phyloP scores from a whole-genome alignment of 495 filamentous ascomycete species.

The Neurospora africana region DNA sequence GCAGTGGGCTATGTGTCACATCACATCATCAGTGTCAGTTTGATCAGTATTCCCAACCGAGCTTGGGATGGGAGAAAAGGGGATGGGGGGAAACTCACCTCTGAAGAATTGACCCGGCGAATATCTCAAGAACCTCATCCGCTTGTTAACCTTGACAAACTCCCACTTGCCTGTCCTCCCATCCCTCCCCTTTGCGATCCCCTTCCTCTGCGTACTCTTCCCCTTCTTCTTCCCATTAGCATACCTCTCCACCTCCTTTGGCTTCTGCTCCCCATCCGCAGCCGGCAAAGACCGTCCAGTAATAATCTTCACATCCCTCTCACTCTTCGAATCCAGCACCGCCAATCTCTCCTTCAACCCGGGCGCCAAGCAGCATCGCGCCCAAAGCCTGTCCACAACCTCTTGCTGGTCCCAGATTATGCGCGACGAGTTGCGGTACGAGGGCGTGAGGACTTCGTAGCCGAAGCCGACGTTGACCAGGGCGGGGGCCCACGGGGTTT shows the following conservation, averaged over 20 bases:
- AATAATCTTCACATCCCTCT: not conserved
- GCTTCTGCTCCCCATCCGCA: not conserved
- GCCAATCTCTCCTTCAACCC: conserved; percentile 21
- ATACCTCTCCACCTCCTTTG: conserved; percentile 1
- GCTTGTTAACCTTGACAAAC: conserved; percentile 58
- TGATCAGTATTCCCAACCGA: not conserved
- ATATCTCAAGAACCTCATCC: conserved; percentile 3
- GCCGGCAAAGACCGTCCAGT: not conserved
- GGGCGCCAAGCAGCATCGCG: conserved; percentile 29
- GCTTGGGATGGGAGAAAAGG: not conserved
- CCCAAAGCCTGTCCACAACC: conserved; percentile 51
- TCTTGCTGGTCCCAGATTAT: conserved; percentile 63
- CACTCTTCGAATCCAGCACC: not conserved
- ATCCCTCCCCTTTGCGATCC: not conserved
- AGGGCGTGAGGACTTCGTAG: conserved; percentile 41
- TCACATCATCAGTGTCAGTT: not conserved
- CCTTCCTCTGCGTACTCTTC: not conserved
- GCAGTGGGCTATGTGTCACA: conserved; percentile 48
- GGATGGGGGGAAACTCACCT: conserved; percentile 29
- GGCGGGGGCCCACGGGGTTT: conserved; percentile 45
- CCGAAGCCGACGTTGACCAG: conserved; percentile 61
- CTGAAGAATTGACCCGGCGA: conserved; percentile 15
- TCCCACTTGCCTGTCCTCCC: conserved; percentile 29
- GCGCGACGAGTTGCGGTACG: conserved; percentile 58
- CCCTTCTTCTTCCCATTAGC: not conserved